These are phyloP conservation scores for Lactarius psammicola DNA, from an alignment of 768 basidiomycete species.

Conservation along the genomic window DNA sequence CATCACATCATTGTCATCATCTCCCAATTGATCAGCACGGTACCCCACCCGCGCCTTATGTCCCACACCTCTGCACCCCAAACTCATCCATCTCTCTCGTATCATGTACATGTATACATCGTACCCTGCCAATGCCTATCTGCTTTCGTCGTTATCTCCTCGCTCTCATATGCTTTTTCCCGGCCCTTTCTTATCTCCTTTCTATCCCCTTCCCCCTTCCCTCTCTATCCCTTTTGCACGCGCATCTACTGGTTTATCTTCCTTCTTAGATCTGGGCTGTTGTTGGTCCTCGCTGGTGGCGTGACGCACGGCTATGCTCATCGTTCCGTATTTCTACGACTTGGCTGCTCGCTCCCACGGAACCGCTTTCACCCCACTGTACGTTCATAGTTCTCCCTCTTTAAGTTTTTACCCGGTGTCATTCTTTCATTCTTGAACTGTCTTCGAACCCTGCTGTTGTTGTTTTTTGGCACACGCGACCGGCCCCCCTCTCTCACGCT, in stretches of 20 bases:
- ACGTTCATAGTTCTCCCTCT: too few relatives aligned
- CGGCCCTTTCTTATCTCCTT: not conserved
- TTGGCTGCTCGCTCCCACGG: too few relatives aligned
- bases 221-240: not conserved
- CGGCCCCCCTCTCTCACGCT: too few relatives aligned
- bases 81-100: not conserved
- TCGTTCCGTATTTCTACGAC: too few relatives aligned
- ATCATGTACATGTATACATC: constrained; percentile 9
- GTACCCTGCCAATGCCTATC: constrained; percentile 2
- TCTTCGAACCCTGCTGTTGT: too few relatives aligned
- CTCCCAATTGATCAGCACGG: not conserved
- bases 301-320: not conserved
- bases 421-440: too few relatives aligned
- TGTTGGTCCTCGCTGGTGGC: not conserved
- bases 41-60: not conserved
- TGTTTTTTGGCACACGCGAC: too few relatives aligned
- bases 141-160: constrained; percentile 17
- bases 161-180: constrained; percentile 19
- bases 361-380: too few relatives aligned
- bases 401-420: too few relatives aligned
- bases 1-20: not conserved
- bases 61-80: not conserved
- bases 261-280: not conserved
- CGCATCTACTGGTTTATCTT: not conserved
- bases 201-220: not conserved